Evolutionary conservation across 345 rosid species (phyloP), one percentile per base, ranked within the genome.

Genomic region (Lepidium sativum): DNA sequence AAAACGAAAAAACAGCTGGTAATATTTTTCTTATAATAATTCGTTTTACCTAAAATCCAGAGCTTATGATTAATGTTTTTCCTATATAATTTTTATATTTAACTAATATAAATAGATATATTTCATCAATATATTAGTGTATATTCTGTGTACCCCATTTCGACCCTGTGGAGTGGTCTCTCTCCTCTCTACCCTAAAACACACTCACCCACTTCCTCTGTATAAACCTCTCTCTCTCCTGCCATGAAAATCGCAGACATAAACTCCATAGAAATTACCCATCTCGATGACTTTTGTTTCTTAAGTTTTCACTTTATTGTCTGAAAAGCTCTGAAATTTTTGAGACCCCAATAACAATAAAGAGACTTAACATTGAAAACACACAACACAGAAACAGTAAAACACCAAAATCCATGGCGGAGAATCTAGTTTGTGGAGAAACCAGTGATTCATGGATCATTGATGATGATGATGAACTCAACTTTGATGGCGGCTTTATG

Each of bases 381-480:
- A 43, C 29, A 32, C 29, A 31, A 40, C 15, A 34, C 9, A 62
- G 3, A 45, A 13, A 16, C 6, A 16, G n/a, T 35, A 16, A 38
- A 31, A 78, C 31, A 80, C 70, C 76, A 48, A 79, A 27, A 77
- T 43, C 44, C 70, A 73, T 73, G 77, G 69, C 64, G 8, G 73
- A 86, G 59, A 79, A 77, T 73, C 83, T 83, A 53, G 69, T 77
- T 1, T 85, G 91, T 60, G 65, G 79, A 16, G 95, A 83, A 54
- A 83, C 64, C 67, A 68, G 78, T n/a, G 75, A 73, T 45, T 58
- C 81, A 60, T 73, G 79, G 63, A 75, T 81, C 64, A 76, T 49
- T 27, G 73, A 71, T 65, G 12, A 73, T 63, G 77, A 59, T 44
- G 77, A 55, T 51, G 72, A 73, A 17, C 43, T 38, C 56, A 54